A percentile compares a stretch with the other conserved stretches of the same genome.
These are phyloP conservation scores for Talaromyces sp. DNA, from an alignment of 2,329 filamentous ascomycete genomes.

Conservation along the genomic window DNA sequence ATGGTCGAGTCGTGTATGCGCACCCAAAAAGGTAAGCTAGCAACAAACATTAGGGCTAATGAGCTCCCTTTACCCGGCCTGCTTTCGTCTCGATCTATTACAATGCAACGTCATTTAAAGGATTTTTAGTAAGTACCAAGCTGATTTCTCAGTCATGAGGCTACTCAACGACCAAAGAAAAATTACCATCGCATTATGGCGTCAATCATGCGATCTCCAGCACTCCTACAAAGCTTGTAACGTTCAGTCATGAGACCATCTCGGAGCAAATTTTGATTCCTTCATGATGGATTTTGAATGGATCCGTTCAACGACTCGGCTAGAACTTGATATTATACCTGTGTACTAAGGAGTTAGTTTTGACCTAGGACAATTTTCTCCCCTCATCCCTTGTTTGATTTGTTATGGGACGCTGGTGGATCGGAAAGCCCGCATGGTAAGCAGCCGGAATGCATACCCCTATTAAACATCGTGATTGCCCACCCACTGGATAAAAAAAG, in stretches of 20 bases:
- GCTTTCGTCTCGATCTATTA: not conserved
- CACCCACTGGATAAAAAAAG: not conserved
- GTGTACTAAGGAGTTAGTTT: not conserved
- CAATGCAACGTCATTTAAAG: constrained; percentile 1
- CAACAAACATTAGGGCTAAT: not conserved
- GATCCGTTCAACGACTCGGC: not conserved
- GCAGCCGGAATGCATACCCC: not conserved
- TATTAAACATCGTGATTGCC: not conserved
- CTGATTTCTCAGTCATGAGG: not conserved
- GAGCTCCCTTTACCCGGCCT: not conserved
- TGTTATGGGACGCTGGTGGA: not conserved
- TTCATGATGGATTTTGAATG: not conserved
- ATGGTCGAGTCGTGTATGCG: not conserved
- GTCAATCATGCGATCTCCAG: constrained; percentile 3
- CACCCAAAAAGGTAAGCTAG: not conserved
- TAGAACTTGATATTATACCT: not conserved
- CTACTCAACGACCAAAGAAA: not conserved
- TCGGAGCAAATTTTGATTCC: not conserved
- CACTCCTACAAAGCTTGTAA: not conserved
- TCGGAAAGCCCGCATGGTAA: not conserved
- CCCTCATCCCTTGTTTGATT: constrained; percentile 12
- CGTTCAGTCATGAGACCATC: constrained; percentile 3
- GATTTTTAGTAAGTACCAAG: no score
- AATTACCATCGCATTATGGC: constrained; percentile 1
- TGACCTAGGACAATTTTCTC: not conserved